Conservation (phyloP, 1,284 basidiomycete species). For the Testicularia cyperi region DNA sequence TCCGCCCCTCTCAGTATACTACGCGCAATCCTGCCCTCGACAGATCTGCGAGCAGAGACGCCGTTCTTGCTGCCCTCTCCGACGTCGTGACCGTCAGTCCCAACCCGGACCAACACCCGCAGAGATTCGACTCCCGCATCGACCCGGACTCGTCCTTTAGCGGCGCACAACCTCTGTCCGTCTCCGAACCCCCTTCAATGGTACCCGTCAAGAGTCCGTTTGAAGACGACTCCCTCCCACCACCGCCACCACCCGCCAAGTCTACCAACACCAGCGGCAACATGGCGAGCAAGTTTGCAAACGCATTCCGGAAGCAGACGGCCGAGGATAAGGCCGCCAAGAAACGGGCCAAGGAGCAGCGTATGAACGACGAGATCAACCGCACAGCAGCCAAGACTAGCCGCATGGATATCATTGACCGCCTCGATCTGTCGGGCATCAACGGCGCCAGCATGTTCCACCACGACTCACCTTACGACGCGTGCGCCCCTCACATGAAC, state of each 20-base stretch:
- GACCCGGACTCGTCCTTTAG: slow-evolving; percentile 23
- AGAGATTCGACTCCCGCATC: slow-evolving; percentile 7
- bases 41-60: too few species aligned
- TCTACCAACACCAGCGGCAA: slow-evolving; percentile 9
- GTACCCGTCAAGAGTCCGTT: slow-evolving; percentile 41
- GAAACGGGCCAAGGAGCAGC: slow-evolving; percentile 35
- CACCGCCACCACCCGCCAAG: slow-evolving; percentile 25
- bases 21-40: too few species aligned
- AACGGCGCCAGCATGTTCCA: slow-evolving; percentile 56
- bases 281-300: slow-evolving; percentile 45
- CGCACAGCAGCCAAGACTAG: slow-evolving; percentile 21
- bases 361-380: slow-evolving; percentile 41
- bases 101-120: slow-evolving; percentile 3
- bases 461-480: slow-evolving; percentile 59
- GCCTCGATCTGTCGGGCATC: slow-evolving; percentile 54
- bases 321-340: slow-evolving; percentile 47
- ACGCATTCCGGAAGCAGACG: slow-evolving; percentile 44
- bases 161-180: slow-evolving; percentile 29
- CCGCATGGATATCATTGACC: slow-evolving; percentile 58
- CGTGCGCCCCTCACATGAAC: slow-evolving; percentile 56
- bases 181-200: slow-evolving; percentile 28
- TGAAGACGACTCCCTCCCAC: slow-evolving; percentile 35
- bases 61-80: slow-evolving; percentile 47
- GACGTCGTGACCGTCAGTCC: slow-evolving; percentile 47
- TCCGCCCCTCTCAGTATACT: too few species aligned